phyloP scores from a whole-genome alignment of 805 yeast species.

The Starmerella stellata region DNA sequence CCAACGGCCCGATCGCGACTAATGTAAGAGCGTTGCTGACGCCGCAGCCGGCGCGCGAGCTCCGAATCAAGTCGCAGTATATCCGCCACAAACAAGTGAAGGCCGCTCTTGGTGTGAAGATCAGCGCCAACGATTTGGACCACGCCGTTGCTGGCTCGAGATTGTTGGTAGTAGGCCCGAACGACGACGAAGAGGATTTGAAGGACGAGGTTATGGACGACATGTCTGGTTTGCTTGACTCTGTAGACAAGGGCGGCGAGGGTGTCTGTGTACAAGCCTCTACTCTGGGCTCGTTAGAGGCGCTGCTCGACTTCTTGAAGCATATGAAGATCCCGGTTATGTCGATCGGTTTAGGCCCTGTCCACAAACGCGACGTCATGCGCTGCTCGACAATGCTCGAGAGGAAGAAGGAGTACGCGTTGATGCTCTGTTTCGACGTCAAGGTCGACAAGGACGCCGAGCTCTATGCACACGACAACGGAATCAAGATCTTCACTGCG shows the following conservation, averaged over 20 bases:
- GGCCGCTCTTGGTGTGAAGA: constrained; percentile 97
- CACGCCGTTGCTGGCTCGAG: constrained; percentile 99
- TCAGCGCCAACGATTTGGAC: constrained; percentile 93
- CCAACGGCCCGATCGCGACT: constrained; percentile 96
- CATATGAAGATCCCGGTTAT: constrained; percentile 98
- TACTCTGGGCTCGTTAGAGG: constrained; percentile 94
- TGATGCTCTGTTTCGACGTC: constrained; percentile 98
- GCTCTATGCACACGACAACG: constrained; percentile 88
- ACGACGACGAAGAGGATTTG: constrained; percentile 91
- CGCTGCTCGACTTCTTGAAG: constrained; percentile 86
- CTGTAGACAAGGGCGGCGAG: constrained; percentile 83
- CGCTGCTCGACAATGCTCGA: constrained; percentile 93
- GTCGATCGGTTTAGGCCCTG: constrained; percentile 97
- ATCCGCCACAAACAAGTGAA: constrained; percentile 93
- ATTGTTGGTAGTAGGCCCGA: constrained; percentile 83
- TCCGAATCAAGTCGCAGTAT: constrained; percentile 92
- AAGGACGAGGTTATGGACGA: constrained; percentile 99
- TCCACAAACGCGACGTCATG: constrained; percentile 94
- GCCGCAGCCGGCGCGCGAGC: constrained; percentile 92
- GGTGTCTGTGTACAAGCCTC: constrained; percentile 99
- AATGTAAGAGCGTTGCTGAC: constrained; percentile 88
- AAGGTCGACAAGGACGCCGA: constrained; percentile 95
- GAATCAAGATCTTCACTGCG: constrained; percentile 81
- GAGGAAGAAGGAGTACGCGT: constrained; percentile 84
- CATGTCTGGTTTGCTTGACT: constrained; percentile 78